phyloP scores from a whole-genome alignment of 306 rosid genomes.

The Quercus dentata region DNA sequence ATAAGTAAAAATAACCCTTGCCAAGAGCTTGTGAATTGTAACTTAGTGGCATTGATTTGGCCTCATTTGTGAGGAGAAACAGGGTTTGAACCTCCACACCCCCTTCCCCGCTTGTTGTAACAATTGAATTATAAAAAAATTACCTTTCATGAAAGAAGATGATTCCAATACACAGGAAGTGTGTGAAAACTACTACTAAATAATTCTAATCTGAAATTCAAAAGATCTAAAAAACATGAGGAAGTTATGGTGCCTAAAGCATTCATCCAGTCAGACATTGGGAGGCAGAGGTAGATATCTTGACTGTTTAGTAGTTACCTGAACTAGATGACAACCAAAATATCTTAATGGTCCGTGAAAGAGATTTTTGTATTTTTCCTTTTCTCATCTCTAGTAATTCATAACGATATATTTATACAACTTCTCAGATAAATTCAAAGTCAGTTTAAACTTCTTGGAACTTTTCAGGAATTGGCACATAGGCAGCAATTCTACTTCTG shows the following conservation, averaged over 20 bases:
- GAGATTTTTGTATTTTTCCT: background rate
- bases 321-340: background rate
- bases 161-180: too few relatives aligned
- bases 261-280: too few relatives aligned
- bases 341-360: background rate
- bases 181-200: too few relatives aligned
- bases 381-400: background rate
- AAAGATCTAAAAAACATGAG: too few relatives aligned
- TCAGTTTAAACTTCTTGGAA: background rate
- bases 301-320: background rate
- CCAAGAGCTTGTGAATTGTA: too few relatives aligned
- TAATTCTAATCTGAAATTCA: too few relatives aligned
- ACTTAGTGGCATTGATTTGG: too few relatives aligned
- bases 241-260: too few relatives aligned
- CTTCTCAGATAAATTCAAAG: background rate
- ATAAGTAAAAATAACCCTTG: background rate
- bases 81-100: too few relatives aligned
- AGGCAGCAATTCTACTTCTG: constrained; percentile 97
- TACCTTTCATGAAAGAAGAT: background rate
- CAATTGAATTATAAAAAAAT: background rate
- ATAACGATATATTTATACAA: background rate
- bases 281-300: too few relatives aligned
- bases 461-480: constrained; percentile 76
- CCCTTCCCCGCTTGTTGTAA: too few relatives aligned
- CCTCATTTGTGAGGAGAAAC: too few relatives aligned